A percentile compares a stretch with the other conserved stretches of the same genome.
Evolutionary conservation across 257 asterid genomes (phyloP).

Genomic region (Datura wrightii): DNA sequence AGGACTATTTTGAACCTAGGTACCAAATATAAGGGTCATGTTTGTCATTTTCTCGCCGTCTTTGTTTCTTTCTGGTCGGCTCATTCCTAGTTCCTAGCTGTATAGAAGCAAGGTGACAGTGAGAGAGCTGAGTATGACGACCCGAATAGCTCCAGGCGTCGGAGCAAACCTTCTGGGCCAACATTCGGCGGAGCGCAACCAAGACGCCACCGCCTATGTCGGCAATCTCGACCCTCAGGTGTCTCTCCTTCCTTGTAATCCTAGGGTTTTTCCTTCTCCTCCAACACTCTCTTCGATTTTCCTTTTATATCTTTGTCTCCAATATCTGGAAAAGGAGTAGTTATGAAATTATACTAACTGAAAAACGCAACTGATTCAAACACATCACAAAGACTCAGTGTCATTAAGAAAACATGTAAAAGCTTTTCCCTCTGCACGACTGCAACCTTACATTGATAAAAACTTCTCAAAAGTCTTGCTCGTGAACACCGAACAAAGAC

Average conservation of each 20-base stretch:
- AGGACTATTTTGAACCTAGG: too few species aligned
- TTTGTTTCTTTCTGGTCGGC: not conserved
- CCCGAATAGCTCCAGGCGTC: slow-evolving; percentile 93
- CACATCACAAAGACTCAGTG: not conserved
- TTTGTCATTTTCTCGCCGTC: not conserved
- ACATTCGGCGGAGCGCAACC: slow-evolving; percentile 98
- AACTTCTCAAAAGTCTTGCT: too few species aligned
- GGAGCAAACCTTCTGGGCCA: slow-evolving; percentile 96
- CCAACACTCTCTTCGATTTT: not conserved
- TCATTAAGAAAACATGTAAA: not conserved
- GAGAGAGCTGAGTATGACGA: slow-evolving; percentile 53
- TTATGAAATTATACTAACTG: not conserved
- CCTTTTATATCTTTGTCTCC: not conserved
- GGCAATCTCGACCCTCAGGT: slow-evolving; percentile 90
- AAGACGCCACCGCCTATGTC: slow-evolving; percentile 93
- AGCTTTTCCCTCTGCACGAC: not conserved
- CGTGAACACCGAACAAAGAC: not conserved
- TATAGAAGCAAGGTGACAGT: not conserved
- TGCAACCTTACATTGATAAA: not conserved
- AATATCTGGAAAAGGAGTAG: not conserved
- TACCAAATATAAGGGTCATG: not conserved
- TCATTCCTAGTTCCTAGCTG: not conserved
- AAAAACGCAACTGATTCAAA: not conserved
- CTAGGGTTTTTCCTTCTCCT: slow-evolving; percentile 24
- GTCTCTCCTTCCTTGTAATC: slow-evolving; percentile 19